Evolutionary conservation across 139 green algal genomes (phyloP).

Genomic region (Chlorella sp.): DNA sequence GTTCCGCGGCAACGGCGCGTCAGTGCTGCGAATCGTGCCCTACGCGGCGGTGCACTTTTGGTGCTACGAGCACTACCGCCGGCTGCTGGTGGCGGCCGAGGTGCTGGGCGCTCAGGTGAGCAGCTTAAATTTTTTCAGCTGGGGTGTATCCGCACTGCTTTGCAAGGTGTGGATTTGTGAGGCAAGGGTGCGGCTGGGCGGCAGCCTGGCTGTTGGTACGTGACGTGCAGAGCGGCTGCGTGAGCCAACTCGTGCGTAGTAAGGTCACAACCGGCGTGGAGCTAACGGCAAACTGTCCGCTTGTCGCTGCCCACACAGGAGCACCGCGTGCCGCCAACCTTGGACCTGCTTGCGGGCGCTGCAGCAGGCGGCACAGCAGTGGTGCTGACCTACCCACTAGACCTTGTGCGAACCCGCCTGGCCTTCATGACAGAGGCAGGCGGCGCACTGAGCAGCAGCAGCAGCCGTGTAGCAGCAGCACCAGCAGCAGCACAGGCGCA

Average conservation of each 20-base stretch:
- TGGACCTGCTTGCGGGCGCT: conserved; percentile 83
- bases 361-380: conserved; percentile 85
- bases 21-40: conserved; percentile 87
- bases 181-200: no score
- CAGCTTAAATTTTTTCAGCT: no score
- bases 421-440: conserved; percentile 65
- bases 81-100: conserved; percentile 45
- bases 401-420: conserved; percentile 87
- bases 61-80: conserved; percentile 87
- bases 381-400: conserved; percentile 89
- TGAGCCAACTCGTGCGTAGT: no score
- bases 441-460: conserved; percentile 2
- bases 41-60: conserved; percentile 93
- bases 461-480: background rate
- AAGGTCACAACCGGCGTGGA: no score
- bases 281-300: no score
- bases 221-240: no score
- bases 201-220: no score
- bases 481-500: background rate
- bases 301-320: background rate
- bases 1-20: conserved; percentile 82
- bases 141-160: no score
- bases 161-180: no score
- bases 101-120: conserved; percentile 18
- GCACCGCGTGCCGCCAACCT: conserved; percentile 48